A percentile compares a stretch with the other conserved stretches of the same genome.
Evolutionary conservation across 176 grass and related monocot species (phyloP).

Genomic region (Zoysia japonica): DNA sequence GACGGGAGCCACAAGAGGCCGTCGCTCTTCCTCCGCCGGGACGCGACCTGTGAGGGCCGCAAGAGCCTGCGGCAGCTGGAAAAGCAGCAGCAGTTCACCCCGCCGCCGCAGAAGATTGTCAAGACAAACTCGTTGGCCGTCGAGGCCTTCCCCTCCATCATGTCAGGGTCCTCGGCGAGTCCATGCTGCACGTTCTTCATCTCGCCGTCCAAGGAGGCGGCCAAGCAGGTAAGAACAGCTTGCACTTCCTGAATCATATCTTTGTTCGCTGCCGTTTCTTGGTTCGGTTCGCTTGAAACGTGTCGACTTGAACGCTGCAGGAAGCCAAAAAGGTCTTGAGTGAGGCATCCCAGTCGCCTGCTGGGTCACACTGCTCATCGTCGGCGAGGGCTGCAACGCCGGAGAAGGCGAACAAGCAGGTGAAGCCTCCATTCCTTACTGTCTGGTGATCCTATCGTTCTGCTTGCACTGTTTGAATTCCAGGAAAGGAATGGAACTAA

Average conservation of each 20-base stretch:
- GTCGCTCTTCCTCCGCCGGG: constrained; percentile 6
- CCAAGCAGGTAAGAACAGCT: constrained; percentile 6
- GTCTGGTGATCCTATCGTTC: neutral
- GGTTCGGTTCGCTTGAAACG: neutral
- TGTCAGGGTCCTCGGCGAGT: too few species aligned
- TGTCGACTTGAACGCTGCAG: neutral
- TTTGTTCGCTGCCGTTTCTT: neutral
- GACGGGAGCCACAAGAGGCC: neutral
- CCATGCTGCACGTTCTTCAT: constrained; percentile 35
- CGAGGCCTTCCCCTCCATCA: neutral
- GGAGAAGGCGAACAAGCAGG: constrained; percentile 18
- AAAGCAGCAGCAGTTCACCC: neutral
- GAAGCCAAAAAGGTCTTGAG: constrained; percentile 19
- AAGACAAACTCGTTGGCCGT: neutral
- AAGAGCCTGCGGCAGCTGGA: neutral
- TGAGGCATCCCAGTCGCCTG: constrained; percentile 28
- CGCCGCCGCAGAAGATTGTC: constrained; percentile 1
- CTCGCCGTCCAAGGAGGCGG: constrained; percentile 30
- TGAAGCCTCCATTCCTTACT: constrained; percentile 12
- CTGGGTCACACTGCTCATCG: neutral
- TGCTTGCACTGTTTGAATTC: neutral
- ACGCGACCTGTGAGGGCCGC: neutral
- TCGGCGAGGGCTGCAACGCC: neutral
- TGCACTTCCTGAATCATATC: neutral
- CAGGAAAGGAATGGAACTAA: neutral